These are phyloP conservation scores for Fusarium armeniacum DNA, from an alignment of 2,329 filamentous ascomycete genomes.

Conservation along the genomic window DNA sequence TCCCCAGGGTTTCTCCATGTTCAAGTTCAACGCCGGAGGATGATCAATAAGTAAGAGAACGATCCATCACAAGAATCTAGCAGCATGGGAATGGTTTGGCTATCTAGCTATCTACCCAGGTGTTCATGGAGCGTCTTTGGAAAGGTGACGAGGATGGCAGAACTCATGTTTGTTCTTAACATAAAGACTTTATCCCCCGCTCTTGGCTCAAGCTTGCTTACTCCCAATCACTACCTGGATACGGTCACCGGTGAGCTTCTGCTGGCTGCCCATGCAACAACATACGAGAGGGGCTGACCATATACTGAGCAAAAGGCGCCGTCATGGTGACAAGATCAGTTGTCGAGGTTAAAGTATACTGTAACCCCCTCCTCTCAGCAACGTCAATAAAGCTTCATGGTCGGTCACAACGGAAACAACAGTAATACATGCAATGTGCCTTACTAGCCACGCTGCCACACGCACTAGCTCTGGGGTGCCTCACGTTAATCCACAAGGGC, in stretches of 20 bases:
- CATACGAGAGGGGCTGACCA: conserved; percentile 21
- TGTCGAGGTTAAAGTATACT: not conserved
- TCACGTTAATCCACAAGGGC: conserved; percentile 8
- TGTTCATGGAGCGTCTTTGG: not conserved
- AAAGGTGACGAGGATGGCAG: not conserved
- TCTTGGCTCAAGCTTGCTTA: conserved; percentile 15
- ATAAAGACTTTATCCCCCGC: conserved; percentile 11
- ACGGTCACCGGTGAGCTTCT: conserved; percentile 9
- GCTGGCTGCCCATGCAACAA: conserved; percentile 3
- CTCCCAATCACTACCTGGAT: not conserved
- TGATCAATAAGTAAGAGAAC: conserved; percentile 1
- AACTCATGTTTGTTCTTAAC: not conserved
- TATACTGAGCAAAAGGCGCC: conserved; percentile 41
- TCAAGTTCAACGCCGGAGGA: conserved; percentile 14
- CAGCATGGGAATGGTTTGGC: not conserved
- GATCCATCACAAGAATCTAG: conserved; percentile 11
- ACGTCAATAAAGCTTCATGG: conserved; percentile 16
- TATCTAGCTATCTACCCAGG: not conserved
- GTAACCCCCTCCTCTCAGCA: conserved; percentile 4
- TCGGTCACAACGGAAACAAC: not conserved
- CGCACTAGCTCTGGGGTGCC: conserved; percentile 30
- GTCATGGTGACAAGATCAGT: conserved; percentile 40
- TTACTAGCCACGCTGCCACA: conserved; percentile 24
- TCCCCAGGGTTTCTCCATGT: conserved; percentile 20
- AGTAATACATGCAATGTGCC: conserved; percentile 22